Percentiles rank a stretch among this genome's conserved stretches.
Evolutionary conservation across 768 basidiomycete genomes (phyloP).

Genomic region (Suillus bovinus): DNA sequence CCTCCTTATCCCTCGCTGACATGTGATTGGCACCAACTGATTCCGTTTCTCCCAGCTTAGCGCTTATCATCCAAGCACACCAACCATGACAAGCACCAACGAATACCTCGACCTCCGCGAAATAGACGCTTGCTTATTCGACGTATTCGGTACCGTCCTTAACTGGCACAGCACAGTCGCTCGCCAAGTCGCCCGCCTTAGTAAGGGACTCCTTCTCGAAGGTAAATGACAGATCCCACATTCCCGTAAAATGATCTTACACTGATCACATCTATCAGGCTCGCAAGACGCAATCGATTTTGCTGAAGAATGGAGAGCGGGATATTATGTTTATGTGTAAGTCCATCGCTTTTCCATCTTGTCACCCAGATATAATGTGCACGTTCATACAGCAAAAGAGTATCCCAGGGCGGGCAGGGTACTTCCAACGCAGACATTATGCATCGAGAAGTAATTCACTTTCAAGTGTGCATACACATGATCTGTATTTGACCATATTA

Average conservation of each 20-base stretch:
- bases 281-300: slow-evolving; percentile 36
- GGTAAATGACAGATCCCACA: slow-evolving; percentile 10
- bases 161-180: slow-evolving; percentile 37
- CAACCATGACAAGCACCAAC: not conserved
- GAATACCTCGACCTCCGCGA: slow-evolving; percentile 15
- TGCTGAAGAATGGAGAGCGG: slow-evolving; percentile 56
- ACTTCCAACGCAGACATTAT: slow-evolving; percentile 53
- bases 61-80: not conserved
- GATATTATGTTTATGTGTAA: slow-evolving; percentile 39
- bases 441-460: slow-evolving; percentile 48
- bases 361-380: not conserved
- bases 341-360: slow-evolving; percentile 3
- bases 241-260: not conserved
- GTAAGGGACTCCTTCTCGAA: slow-evolving; percentile 19
- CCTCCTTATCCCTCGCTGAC: not conserved
- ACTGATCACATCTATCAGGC: slow-evolving; percentile 11
- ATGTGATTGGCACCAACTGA: not conserved
- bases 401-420: slow-evolving; percentile 48
- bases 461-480: not conserved
- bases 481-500: not conserved
- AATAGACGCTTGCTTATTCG: slow-evolving; percentile 47
- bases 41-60: not conserved
- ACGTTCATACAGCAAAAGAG: slow-evolving; percentile 37
- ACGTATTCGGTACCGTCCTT: slow-evolving; percentile 53
- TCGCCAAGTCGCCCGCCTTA: slow-evolving; percentile 19